phyloP scores from a whole-genome alignment of 495 filamentous ascomycete genomes.

The Xylaria intraflava region DNA sequence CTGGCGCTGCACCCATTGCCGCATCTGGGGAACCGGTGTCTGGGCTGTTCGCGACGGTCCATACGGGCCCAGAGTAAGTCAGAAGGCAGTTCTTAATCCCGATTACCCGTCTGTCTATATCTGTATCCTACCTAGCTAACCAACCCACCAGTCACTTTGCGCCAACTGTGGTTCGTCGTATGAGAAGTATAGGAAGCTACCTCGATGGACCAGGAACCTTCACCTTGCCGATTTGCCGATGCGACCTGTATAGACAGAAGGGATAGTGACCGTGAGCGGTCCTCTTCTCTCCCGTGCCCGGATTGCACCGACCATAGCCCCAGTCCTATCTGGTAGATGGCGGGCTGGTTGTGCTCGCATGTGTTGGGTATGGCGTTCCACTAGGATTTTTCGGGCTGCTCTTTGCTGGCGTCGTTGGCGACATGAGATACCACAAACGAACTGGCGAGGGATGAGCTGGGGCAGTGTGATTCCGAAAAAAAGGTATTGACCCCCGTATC shows the following conservation, averaged over 20 bases:
- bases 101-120: neutral
- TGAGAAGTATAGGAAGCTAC: conserved; percentile 77
- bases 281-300: neutral
- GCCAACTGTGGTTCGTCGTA: conserved; percentile 87
- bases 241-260: conserved; percentile 5
- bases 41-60: conserved; percentile 96
- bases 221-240: conserved; percentile 40
- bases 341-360: neutral
- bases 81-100: neutral
- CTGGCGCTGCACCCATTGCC: conserved; percentile 91
- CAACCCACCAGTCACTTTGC: conserved; percentile 68
- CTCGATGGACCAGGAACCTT: conserved; percentile 76
- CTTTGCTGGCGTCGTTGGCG: conserved; percentile 19
- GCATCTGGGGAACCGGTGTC: conserved; percentile 77
- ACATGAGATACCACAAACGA: conserved; percentile 18
- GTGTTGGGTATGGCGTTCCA: conserved; percentile 5
- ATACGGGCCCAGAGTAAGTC: conserved; percentile 69
- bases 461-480: neutral
- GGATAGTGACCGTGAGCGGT: neutral
- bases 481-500: no score
- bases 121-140: conserved; percentile 3
- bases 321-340: neutral
- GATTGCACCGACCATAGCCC: no score
- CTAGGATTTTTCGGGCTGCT: conserved; percentile 12
- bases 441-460: conserved; percentile 2